A percentile compares a stretch with the other conserved stretches of the same genome.
phyloP scores from a whole-genome alignment of 306 rosid genomes.

The Comarum palustre region DNA sequence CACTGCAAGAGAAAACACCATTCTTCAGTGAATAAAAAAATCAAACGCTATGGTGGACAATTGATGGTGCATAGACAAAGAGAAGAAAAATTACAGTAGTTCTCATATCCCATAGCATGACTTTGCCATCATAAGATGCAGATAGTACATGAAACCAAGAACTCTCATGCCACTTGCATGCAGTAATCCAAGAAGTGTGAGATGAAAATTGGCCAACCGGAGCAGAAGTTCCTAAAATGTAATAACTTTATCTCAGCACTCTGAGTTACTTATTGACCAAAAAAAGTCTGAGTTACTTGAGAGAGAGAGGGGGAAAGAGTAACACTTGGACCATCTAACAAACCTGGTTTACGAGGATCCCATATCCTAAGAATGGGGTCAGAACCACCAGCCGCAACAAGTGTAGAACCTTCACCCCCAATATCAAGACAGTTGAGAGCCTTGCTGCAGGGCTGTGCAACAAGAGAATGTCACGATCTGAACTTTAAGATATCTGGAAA shows the following conservation, averaged over 20 bases:
- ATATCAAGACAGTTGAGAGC: slow-evolving; percentile 79
- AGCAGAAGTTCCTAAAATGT: slow-evolving; percentile 73
- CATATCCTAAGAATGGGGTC: slow-evolving; percentile 82
- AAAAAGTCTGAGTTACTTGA: no score
- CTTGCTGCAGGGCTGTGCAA: slow-evolving; percentile 64
- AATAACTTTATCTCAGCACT: not conserved
- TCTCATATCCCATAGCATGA: slow-evolving; percentile 92
- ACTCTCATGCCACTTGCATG: slow-evolving; percentile 75
- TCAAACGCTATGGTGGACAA: not conserved
- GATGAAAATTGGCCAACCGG: slow-evolving; percentile 72
- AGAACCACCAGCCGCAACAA: slow-evolving; percentile 83
- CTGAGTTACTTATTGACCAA: no score
- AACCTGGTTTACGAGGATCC: slow-evolving; percentile 99
- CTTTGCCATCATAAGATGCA: slow-evolving; percentile 86
- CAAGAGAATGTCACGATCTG: slow-evolving; percentile 22
- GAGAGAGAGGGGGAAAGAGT: not conserved
- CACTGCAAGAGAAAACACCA: slow-evolving; percentile 58
- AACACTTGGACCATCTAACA: slow-evolving; percentile 18
- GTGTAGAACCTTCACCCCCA: slow-evolving; percentile 82
- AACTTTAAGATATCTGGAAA: slow-evolving; percentile 16
- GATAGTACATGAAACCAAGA: slow-evolving; percentile 79
- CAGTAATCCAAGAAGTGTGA: slow-evolving; percentile 78
- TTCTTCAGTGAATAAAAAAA: not conserved
- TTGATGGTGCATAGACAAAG: not conserved
- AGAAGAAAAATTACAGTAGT: slow-evolving; percentile 60